Percentiles rank a stretch among this genome's conserved stretches.
phyloP scores from a whole-genome alignment of 805 yeast species.

The Candida sphagnicola region DNA sequence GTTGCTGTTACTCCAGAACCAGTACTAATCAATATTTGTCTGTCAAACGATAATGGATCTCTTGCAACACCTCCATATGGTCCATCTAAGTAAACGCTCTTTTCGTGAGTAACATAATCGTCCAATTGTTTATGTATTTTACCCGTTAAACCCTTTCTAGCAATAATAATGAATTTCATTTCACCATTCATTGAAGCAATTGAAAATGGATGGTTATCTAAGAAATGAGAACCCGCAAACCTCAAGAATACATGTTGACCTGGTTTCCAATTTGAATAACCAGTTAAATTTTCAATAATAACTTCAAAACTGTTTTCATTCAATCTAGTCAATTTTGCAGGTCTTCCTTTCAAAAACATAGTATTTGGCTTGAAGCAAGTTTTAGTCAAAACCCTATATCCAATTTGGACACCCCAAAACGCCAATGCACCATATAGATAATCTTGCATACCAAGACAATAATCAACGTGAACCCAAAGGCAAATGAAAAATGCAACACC shows the following conservation, averaged over 20 bases:
- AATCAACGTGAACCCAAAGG: conserved; percentile 42
- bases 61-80: conserved; percentile 55
- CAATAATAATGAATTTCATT: conserved; percentile 43
- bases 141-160: conserved; percentile 45
- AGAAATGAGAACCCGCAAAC: conserved; percentile 38
- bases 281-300: conserved; percentile 30
- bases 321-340: conserved; percentile 25
- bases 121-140: conserved; percentile 27
- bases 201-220: conserved; percentile 58
- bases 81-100: conserved; percentile 46
- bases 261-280: conserved; percentile 41
- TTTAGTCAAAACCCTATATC: conserved; percentile 43
- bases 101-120: conserved; percentile 18
- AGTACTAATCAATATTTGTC: conserved; percentile 37
- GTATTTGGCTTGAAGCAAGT: conserved; percentile 44
- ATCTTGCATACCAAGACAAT: conserved; percentile 28
- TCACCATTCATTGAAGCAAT: conserved; percentile 34
- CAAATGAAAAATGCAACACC: conserved; percentile 47
- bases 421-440: conserved; percentile 50
- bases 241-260: conserved; percentile 56
- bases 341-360: conserved; percentile 35
- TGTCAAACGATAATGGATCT: conserved; percentile 42
- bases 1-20: conserved; percentile 55
- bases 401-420: conserved; percentile 47
- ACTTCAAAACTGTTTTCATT: conserved; percentile 26